Evolutionary conservation across 2,329 filamentous ascomycete species (phyloP), one percentile per base, ranked within the genome.

Genomic region (Paracoccidioides brasiliensis): DNA sequence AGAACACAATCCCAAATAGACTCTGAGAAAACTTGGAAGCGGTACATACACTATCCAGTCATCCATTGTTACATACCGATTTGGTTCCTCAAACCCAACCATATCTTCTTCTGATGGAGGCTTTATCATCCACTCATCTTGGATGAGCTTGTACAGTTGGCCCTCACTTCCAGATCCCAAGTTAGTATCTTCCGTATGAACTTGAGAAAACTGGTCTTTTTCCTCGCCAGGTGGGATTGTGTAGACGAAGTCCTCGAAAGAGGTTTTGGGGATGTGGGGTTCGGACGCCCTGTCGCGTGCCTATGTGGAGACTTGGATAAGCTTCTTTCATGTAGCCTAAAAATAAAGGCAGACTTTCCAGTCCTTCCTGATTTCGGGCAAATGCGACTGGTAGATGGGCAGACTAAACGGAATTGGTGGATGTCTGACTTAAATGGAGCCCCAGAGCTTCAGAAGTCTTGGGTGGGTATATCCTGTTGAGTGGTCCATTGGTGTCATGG

Each of bases 401-500:
- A 37, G 0, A 35, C n/a, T 22, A 60, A 59, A 44, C 40, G 46
- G 22, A 58, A 60, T 28, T 62, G 60, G 60, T 63, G 58, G 56
- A 65, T 65, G 64, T 56, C 64, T 14, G 63, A 65, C 42, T 42
- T 59, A 30, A 61, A 65, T 56, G 56, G 64, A 9, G 64, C 62
- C 6, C 63, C 63, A 15, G 63, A 65, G 43, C 41, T 66, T 10
- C 42, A 57, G 7, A n/a, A n/a, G n/a, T n/a, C n/a, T n/a, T n/a
- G n/a, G n/a, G 53, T 66, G 62, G 63, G 55, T 52, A 15, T 56
- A n/a, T 37, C 51, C 56, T 2, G 60, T 64, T 38, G 63, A 65
- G 56, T 66, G 64, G 64, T 62, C 61, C 2, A 53, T 65, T 28
- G 64, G 60, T 40, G 57, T 65, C 28, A 64, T 65, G 61, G 63